phyloP scores from a whole-genome alignment of 164 flowering plant species.

The Kingdonia uniflora region DNA sequence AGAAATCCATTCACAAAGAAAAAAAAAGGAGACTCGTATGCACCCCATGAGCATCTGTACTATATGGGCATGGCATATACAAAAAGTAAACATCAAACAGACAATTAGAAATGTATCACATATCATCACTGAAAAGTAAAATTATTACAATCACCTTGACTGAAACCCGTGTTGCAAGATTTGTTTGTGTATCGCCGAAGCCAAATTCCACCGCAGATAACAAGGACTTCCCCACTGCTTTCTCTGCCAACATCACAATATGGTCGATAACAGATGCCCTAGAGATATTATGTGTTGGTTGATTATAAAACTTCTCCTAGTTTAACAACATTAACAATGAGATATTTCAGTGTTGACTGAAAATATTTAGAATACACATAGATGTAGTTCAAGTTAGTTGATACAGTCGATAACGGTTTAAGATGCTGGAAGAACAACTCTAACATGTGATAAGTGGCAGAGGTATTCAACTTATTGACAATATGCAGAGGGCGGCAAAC shows the following conservation, averaged over 20 bases:
- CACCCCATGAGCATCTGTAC: slow-evolving; percentile 80
- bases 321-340: too few species aligned
- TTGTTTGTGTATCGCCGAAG: slow-evolving; percentile 44
- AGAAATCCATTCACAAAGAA: slow-evolving; percentile 67
- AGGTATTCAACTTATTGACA: too few species aligned
- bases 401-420: too few species aligned
- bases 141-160: slow-evolving; percentile 39
- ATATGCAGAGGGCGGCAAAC: too few species aligned
- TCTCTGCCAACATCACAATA: slow-evolving; percentile 26
- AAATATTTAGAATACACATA: too few species aligned
- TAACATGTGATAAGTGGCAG: too few species aligned
- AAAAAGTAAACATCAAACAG: neutral
- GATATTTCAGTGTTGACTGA: too few species aligned
- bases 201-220: slow-evolving; percentile 31
- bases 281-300: slow-evolving; percentile 38
- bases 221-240: slow-evolving; percentile 41
- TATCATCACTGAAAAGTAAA: neutral
- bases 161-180: slow-evolving; percentile 48
- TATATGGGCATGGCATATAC: slow-evolving; percentile 15
- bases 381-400: too few species aligned
- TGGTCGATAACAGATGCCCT: slow-evolving; percentile 33
- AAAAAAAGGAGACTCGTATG: slow-evolving; percentile 66
- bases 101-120: neutral
- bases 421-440: too few species aligned
- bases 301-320: slow-evolving; percentile 65